These are phyloP conservation scores for Solanum habrochaites DNA, from an alignment of 257 asterid genomes.

Conservation along the genomic window DNA sequence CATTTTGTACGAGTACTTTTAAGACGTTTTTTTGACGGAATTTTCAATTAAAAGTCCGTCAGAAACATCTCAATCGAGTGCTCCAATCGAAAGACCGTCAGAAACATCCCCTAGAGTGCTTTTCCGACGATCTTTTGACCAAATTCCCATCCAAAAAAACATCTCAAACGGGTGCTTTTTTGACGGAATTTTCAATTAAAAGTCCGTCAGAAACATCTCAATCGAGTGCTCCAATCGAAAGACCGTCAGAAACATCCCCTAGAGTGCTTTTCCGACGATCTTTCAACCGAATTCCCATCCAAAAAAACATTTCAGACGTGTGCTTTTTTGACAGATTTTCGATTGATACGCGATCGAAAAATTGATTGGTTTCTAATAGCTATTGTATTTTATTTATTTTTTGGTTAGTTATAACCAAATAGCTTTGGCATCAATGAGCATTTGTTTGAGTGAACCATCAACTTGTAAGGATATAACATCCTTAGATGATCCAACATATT, in stretches of 20 bases:
- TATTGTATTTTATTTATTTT: neutral
- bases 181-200: fast-evolving
- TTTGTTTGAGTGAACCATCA: conserved; percentile 12
- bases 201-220: neutral
- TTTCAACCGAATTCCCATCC: neutral
- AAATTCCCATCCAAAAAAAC: neutral
- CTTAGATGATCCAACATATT: conserved; percentile 9
- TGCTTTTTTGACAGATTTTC: neutral
- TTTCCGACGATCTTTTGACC: neutral
- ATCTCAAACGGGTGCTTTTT: neutral
- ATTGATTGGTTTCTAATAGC: neutral
- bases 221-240: neutral
- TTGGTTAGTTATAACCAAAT: conserved; percentile 3
- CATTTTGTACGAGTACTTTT: neutral
- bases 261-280: neutral
- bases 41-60: too few species aligned
- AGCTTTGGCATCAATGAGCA: conserved; percentile 15
- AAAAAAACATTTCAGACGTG: neutral
- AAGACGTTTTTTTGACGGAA: fast-evolving
- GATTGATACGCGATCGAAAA: neutral
- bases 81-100: neutral
- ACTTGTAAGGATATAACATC: conserved; percentile 14
- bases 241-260: neutral
- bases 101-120: neutral
- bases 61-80: neutral